A percentile compares a stretch with the other conserved stretches of the same genome.
phyloP scores from a whole-genome alignment of 2,329 filamentous ascomycete genomes.

The Scytalidium sp. region DNA sequence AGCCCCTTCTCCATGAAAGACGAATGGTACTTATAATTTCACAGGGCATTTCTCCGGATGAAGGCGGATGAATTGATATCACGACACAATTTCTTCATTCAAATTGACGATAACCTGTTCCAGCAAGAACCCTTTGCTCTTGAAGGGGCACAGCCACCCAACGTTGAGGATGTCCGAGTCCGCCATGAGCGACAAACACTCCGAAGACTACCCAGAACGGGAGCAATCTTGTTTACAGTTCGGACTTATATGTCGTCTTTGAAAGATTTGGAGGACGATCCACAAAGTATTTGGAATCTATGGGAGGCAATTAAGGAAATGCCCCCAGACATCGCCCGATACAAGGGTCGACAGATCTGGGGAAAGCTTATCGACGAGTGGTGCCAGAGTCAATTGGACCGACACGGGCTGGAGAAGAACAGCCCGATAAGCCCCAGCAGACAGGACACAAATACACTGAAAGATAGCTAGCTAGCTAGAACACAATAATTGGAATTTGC shows the following conservation, averaged over 20 bases:
- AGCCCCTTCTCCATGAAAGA: too few species aligned
- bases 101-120: slow-evolving; percentile 39
- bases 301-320: slow-evolving; percentile 35
- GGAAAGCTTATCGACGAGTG: slow-evolving; percentile 10
- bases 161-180: slow-evolving; percentile 35
- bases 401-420: too few species aligned
- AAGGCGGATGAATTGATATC: too few species aligned
- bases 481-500: too few species aligned
- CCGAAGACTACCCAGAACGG: slow-evolving; percentile 36
- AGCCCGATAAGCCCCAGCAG: too few species aligned
- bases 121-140: slow-evolving; percentile 21
- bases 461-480: too few species aligned
- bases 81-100: slow-evolving; percentile 42
- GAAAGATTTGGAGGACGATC: slow-evolving; percentile 28
- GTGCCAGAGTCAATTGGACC: too few species aligned
- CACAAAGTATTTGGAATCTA: slow-evolving; percentile 3
- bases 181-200: slow-evolving; percentile 45
- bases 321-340: slow-evolving; percentile 37
- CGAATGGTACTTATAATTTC: too few species aligned
- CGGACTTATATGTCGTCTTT: slow-evolving; percentile 38
- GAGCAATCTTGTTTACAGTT: slow-evolving; percentile 42
- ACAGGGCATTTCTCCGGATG: too few species aligned
- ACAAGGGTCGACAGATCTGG: slow-evolving; percentile 38
- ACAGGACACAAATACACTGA: too few species aligned
- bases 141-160: slow-evolving; percentile 24